Base-by-base conservation (phyloP, 2,329 filamentous ascomycete species). In the Colletotrichum tofieldiae region DNA sequence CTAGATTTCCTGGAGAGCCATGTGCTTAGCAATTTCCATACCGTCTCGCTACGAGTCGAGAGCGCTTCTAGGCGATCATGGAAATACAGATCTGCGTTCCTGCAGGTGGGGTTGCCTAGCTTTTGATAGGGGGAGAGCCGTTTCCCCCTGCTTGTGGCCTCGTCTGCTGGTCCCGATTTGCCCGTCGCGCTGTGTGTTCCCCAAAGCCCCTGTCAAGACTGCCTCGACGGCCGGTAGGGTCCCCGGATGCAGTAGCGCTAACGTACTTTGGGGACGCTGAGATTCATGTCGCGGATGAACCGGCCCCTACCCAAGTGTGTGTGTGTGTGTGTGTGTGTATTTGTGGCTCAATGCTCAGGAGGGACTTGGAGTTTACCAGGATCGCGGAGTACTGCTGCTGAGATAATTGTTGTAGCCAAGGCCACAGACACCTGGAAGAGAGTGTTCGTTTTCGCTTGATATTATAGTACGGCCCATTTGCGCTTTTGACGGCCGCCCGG, bases 61-160 rank as follows among this genome's bases (percentile, higher is more conserved):
- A 47, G 29, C 18, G 26, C 29, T 29, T 20, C 29, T 35, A 18
- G 41, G 58, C 41, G 58, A 61, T n/a, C 35, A 16, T 47, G 58
- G 58, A 61, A 61, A 61, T 61, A 23, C 41, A 47, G 58, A 61
- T 49, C 58, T 47, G 41, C 58, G 29, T 14, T 45, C 29, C n/a
- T 61, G 58, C 58, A 61, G 58, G 54, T 37, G 54, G 32, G 54
- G 16, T 39, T 23, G 20, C 54, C n/a, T 39, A 20, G 32, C 11
- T 23, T 20, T 14, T 14, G 43, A 43, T 7, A 20, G 20, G 26
- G 51, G 49, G 51, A 32, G 12, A 29, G 49, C 12, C 32, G 51
- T 52, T 52, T 32, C 12, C 23, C 23, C 23, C 9, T 49, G 45
- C 23, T 14, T 45, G 16, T 26, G 49, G 49, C n/a, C n/a, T 54